Conservation (phyloP, 257 asterid genomes). For the Fraxinus anomala region DNA sequence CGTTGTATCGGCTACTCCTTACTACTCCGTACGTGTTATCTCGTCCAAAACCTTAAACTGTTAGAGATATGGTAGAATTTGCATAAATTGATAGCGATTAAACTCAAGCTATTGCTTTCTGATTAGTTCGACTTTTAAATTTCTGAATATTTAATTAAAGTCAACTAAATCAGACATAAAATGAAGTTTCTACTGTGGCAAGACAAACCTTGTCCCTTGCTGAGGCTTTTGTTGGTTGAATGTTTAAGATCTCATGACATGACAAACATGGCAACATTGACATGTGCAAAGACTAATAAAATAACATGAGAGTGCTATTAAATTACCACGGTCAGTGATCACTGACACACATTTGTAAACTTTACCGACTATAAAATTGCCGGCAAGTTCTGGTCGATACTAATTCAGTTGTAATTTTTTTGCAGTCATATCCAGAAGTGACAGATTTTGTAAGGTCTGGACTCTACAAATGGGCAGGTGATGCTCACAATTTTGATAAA, state of each 20-base stretch:
- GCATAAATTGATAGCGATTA: not conserved
- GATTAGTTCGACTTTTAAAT: constrained; percentile 12
- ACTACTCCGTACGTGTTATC: constrained; percentile 58
- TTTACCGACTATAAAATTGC: not conserved
- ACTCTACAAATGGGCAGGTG: constrained; percentile 76
- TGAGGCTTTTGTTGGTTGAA: constrained; percentile 34
- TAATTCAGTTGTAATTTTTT: not conserved
- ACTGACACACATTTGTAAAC: not conserved
- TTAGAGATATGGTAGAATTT: not conserved
- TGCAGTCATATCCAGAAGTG: constrained; percentile 70
- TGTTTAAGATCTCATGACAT: constrained; percentile 36
- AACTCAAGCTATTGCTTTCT: not conserved
- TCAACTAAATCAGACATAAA: constrained; percentile 24
- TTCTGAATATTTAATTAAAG: constrained; percentile 4
- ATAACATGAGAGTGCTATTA: not conserved
- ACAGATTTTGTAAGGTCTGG: constrained; percentile 49
- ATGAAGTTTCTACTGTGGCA: constrained; percentile 17
- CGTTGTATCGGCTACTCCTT: constrained; percentile 73
- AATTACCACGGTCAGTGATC: not conserved
- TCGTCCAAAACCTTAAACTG: not conserved
- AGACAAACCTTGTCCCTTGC: constrained; percentile 42
- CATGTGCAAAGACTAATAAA: not conserved
- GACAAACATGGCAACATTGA: constrained; percentile 40
- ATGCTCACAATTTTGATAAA: constrained; percentile 49
- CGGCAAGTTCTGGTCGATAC: no score